Evolutionary conservation across 148 eudicot species (phyloP).

Genomic region (Cornus kousa): DNA sequence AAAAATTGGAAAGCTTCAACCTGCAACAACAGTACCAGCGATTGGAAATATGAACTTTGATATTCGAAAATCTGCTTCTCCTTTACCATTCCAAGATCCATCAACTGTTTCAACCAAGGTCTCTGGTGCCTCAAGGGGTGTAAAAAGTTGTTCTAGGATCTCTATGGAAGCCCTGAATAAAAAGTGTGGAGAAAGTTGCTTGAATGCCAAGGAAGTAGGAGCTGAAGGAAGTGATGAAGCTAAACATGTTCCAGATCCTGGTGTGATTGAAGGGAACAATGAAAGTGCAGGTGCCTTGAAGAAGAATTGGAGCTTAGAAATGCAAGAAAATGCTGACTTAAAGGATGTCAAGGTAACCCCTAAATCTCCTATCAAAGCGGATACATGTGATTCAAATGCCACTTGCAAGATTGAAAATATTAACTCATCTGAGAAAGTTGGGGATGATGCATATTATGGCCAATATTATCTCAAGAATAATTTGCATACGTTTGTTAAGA

Average conservation of each 20-base stretch:
- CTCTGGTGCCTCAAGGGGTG: conserved; percentile 16
- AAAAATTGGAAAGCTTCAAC: conserved; percentile 29
- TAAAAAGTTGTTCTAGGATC: conserved; percentile 14
- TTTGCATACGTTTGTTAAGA: conserved; percentile 5
- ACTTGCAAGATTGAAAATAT: background rate
- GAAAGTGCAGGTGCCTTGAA: conserved; percentile 12
- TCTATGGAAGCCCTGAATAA: conserved; percentile 12
- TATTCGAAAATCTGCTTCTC: conserved; percentile 27
- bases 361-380: conserved; percentile 8
- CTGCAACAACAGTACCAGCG: conserved; percentile 24
- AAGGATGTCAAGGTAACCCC: conserved; percentile 15
- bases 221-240: conserved; percentile 12
- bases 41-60: conserved; percentile 4
- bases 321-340: conserved; percentile 7
- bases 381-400: background rate
- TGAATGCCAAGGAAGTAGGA: conserved; percentile 8
- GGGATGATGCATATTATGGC: conserved; percentile 12
- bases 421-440: conserved; percentile 6
- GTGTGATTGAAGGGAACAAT: conserved; percentile 13
- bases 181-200: conserved; percentile 14
- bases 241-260: conserved; percentile 17
- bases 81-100: conserved; percentile 21
- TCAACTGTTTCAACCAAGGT: conserved; percentile 24
- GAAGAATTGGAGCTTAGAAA: conserved; percentile 5
- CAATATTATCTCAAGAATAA: conserved; percentile 3